Evolutionary conservation across 129 eudicot genomes (phyloP).

Genomic region (Flaveria robusta): DNA sequence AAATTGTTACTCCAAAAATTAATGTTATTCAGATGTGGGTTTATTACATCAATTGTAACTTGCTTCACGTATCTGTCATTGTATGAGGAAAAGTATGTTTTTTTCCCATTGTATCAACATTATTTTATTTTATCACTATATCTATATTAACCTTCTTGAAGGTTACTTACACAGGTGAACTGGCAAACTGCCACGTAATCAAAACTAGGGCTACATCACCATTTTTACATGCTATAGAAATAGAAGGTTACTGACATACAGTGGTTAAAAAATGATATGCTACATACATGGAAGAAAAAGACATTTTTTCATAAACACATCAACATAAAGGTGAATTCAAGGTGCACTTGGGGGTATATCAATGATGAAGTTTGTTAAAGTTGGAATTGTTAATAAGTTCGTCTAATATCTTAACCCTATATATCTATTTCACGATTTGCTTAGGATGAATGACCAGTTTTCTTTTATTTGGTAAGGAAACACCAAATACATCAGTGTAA

Average conservation of each 20-base stretch:
- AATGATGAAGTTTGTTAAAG: conserved; percentile 8
- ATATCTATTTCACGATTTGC: neutral
- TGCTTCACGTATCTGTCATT: neutral
- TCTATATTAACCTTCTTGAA: neutral
- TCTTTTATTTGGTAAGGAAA: neutral
- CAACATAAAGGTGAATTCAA: neutral
- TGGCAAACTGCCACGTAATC: neutral
- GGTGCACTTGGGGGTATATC: neutral
- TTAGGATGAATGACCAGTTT: neutral
- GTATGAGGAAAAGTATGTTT: neutral
- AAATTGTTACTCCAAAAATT: conserved; percentile 15
- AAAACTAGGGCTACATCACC: neutral
- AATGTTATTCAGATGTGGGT: conserved; percentile 12
- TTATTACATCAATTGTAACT: neutral
- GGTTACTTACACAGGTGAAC: neutral
- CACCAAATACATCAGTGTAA: neutral
- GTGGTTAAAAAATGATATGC: neutral
- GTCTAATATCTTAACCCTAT: neutral
- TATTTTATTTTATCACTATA: neutral
- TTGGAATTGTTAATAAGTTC: neutral
- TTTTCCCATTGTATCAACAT: neutral
- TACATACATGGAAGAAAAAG: too few relatives aligned
- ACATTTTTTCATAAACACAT: neutral
- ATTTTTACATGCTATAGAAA: conserved; percentile 9
- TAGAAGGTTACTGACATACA: conserved; percentile 10